A percentile compares a stretch with the other conserved stretches of the same genome.
Evolutionary conservation across 148 eudicot species (phyloP).

Genomic region (Rhododendron mucronatum): DNA sequence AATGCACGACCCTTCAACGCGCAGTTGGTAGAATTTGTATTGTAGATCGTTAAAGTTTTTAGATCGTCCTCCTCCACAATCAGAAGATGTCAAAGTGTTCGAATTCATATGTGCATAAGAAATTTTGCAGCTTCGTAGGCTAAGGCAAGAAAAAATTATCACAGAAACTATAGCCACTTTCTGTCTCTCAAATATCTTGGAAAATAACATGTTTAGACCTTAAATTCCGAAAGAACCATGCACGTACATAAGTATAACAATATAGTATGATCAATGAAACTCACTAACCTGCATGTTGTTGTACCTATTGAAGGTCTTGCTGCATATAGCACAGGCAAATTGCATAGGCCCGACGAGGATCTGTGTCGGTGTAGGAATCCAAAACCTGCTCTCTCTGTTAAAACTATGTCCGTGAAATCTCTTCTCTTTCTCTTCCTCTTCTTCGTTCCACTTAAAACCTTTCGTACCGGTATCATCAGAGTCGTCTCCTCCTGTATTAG

Average conservation of each 20-base stretch:
- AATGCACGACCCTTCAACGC: not conserved
- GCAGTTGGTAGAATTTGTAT: not conserved
- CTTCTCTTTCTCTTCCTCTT: constrained; percentile 12
- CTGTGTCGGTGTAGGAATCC: constrained; percentile 63
- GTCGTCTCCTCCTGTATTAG: constrained; percentile 17
- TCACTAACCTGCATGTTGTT: constrained; percentile 65
- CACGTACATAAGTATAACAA: not conserved
- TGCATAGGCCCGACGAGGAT: constrained; percentile 62
- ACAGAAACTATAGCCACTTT: not conserved
- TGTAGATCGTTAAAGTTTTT: not conserved
- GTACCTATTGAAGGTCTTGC: constrained; percentile 67
- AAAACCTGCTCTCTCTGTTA: constrained; percentile 44
- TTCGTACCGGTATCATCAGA: constrained; percentile 10
- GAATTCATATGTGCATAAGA: not conserved
- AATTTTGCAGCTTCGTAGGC: not conserved
- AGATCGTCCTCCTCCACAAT: not conserved
- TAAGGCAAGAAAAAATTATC: not conserved
- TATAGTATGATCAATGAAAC: not conserved
- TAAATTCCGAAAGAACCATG: not conserved
- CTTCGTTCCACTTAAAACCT: constrained; percentile 20
- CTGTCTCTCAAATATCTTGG: not conserved
- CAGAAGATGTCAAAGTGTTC: not conserved
- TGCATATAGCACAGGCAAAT: constrained; percentile 58
- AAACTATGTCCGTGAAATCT: constrained; percentile 20
- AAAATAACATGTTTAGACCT: not conserved